phyloP scores from a whole-genome alignment of 371 early-diverging fungal genomes.

The Funneliformis caledonium region DNA sequence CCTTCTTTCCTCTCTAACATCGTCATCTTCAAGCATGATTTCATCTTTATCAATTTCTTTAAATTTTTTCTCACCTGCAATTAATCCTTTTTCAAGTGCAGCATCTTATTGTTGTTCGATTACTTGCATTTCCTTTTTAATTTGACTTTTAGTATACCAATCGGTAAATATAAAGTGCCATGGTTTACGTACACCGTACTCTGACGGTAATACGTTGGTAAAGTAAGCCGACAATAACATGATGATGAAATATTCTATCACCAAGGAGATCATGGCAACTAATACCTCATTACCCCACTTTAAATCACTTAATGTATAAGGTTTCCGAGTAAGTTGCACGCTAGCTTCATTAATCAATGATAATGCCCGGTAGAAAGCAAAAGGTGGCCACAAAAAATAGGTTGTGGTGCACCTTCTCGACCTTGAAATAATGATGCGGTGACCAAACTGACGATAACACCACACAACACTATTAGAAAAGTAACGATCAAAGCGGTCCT shows the following conservation, averaged over 20 bases:
- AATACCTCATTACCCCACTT: constrained; percentile 55
- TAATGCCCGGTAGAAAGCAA: constrained; percentile 71
- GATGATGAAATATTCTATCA: constrained; percentile 56
- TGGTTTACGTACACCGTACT: constrained; percentile 65
- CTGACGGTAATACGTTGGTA: constrained; percentile 58
- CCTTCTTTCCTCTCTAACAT: constrained; percentile 61
- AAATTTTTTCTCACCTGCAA: constrained; percentile 24
- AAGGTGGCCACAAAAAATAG: constrained; percentile 75
- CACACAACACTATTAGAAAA: constrained; percentile 65
- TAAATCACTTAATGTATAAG: constrained; percentile 52
- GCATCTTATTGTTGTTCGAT: not conserved
- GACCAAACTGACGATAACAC: constrained; percentile 62
- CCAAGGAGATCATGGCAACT: constrained; percentile 54
- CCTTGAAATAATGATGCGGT: constrained; percentile 48
- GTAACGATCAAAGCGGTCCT: constrained; percentile 60
- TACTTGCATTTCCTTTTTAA: constrained; percentile 6
- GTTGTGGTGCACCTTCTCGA: constrained; percentile 46
- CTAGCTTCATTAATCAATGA: constrained; percentile 55
- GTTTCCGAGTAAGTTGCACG: constrained; percentile 41
- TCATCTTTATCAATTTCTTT: constrained; percentile 45
- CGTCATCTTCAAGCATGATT: constrained; percentile 60
- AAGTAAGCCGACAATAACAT: constrained; percentile 59
- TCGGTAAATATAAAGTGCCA: constrained; percentile 70
- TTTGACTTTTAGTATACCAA: constrained; percentile 44
- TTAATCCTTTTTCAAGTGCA: constrained; percentile 29